phyloP scores from a whole-genome alignment of 2,329 filamentous ascomycete genomes.

The Ascochyta pisi region DNA sequence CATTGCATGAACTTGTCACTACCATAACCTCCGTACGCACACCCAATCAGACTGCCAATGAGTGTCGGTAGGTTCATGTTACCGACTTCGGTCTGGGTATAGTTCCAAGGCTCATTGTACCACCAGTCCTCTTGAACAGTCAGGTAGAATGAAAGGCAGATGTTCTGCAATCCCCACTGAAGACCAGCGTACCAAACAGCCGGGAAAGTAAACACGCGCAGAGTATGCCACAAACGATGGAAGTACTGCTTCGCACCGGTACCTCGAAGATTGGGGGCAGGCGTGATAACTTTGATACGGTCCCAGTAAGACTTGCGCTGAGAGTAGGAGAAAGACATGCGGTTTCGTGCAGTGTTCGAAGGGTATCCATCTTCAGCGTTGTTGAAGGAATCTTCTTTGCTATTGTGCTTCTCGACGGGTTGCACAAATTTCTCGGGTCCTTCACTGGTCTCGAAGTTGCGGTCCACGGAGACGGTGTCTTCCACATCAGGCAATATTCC shows the following conservation, averaged over 20 bases:
- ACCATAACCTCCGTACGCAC: constrained; percentile 64
- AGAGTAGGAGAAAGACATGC: constrained; percentile 21
- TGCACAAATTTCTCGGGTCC: constrained; percentile 11
- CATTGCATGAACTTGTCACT: constrained; percentile 64
- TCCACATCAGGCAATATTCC: constrained; percentile 6
- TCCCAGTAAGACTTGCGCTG: constrained; percentile 60
- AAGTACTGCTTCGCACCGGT: constrained; percentile 63
- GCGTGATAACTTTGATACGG: constrained; percentile 63
- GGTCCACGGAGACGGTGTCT: not conserved
- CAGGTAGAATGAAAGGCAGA: constrained; percentile 66
- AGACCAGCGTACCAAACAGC: constrained; percentile 64
- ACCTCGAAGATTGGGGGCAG: constrained; percentile 61
- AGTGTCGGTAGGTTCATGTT: constrained; percentile 66
- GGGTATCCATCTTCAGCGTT: constrained; percentile 7
- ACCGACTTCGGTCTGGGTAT: constrained; percentile 60
- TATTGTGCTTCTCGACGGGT: constrained; percentile 14
- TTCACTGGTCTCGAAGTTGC: not conserved
- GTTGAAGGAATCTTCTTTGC: constrained; percentile 7
- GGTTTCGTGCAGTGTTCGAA: constrained; percentile 16
- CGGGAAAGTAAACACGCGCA: constrained; percentile 65
- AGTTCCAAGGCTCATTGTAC: constrained; percentile 62
- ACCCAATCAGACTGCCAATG: constrained; percentile 63
- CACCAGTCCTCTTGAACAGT: constrained; percentile 65
- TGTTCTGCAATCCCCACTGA: constrained; percentile 67
- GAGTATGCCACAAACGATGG: constrained; percentile 60